Base-by-base conservation (phyloP, 768 basidiomycete species). In the Cystoderma amianthinum region DNA sequence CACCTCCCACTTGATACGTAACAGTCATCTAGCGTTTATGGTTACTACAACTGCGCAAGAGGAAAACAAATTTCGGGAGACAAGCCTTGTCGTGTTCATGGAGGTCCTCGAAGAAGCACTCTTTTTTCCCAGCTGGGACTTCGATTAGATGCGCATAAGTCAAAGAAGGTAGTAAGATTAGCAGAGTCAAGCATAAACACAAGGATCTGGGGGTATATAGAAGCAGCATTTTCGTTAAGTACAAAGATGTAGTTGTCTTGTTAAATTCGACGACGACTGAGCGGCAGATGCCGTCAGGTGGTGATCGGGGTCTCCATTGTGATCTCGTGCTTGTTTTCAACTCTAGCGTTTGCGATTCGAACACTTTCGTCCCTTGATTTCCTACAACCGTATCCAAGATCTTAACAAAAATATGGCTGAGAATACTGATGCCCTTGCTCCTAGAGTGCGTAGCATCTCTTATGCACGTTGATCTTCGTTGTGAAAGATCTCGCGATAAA, bases 1-100 rank as follows among this genome's bases (percentile, higher is more conserved):
- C 96, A 33, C 90, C 92, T 39, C 91, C 94, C 5, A 98, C 96
- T 73, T 99, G 96, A 59, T 98, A 99, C 28, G 95, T 96, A 38
- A 99, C 88, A 18, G 95, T 95, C 96, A 99, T 98, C 94, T 97
- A 53, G 10, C 30, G 13, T n/a, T n/a, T n/a, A n/a, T n/a, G n/a
- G n/a, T n/a, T n/a, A n/a, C n/a, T 12, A 10, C 25, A 28, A 7
- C n/a, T n/a, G n/a, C 25, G 7, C 11, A 25, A 18, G 20, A 20
- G 23, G 44, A 5, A 34, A 22, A 15, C 42, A 30, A 48, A 49
- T 17, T 39, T 41, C 21, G 34, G 36, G 40, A 6, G 36, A 16
- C 12, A 17, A 12, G 86, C 89, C 73, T 93, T 88, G 80, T 95
- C 92, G 59, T 91, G 80, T 48, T 77, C 68, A 54, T 93, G 89